A percentile compares a stretch with the other conserved stretches of the same genome.
Evolutionary conservation across 345 rosid species (phyloP).

Genomic region (Eucalyptus sp.): DNA sequence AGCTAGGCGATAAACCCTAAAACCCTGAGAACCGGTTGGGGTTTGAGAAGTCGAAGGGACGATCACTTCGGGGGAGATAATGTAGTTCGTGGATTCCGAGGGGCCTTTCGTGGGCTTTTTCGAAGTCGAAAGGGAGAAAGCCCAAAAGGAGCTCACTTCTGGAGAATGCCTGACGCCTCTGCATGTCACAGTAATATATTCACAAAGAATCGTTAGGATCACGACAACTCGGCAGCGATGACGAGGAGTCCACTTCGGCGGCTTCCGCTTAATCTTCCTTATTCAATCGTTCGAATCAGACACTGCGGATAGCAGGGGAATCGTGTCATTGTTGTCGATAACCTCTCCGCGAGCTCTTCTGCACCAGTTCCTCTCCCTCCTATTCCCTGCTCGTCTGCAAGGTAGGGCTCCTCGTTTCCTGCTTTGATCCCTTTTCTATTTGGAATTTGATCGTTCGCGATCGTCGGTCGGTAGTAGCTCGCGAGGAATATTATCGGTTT

Average conservation of each 20-base stretch:
- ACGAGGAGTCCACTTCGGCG: background rate
- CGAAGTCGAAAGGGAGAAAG: background rate
- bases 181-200: background rate
- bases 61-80: background rate
- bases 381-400: background rate
- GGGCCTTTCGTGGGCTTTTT: background rate
- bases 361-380: background rate
- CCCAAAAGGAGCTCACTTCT: background rate
- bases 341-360: background rate
- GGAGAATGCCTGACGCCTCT: background rate
- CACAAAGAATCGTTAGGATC: background rate
- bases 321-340: background rate
- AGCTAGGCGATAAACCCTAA: background rate
- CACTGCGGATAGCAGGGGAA: background rate
- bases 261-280: background rate
- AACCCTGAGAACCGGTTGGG: background rate
- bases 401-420: background rate
- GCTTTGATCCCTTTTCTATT: background rate
- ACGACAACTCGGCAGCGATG: background rate
- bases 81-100: background rate
- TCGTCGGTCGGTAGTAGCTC: background rate
- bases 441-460: background rate
- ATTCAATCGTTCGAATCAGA: background rate
- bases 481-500: background rate
- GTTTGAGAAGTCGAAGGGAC: background rate